phyloP scores from a whole-genome alignment of 2,329 filamentous ascomycete species.

The Phaeosphaeria sp. region DNA sequence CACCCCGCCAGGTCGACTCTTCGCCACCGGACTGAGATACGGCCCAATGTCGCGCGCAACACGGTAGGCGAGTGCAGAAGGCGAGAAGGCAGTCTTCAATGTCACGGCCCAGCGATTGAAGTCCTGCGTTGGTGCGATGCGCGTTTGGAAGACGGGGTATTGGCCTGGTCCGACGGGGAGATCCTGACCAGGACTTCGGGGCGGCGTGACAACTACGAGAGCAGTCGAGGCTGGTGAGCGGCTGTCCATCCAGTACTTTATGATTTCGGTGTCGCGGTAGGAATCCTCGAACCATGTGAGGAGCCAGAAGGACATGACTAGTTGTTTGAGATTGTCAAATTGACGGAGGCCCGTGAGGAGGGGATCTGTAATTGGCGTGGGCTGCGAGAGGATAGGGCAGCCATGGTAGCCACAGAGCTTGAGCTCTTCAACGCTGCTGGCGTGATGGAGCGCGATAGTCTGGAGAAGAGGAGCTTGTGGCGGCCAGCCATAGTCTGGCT shows the following conservation, averaged over 20 bases:
- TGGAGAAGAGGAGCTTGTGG: slow-evolving; percentile 49
- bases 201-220: slow-evolving; percentile 44
- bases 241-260: slow-evolving; percentile 53
- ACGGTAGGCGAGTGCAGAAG: slow-evolving; percentile 50
- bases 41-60: slow-evolving; percentile 51
- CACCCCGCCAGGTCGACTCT: slow-evolving; percentile 49
- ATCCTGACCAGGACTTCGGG: slow-evolving; percentile 27
- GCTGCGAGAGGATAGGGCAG: slow-evolving; percentile 48
- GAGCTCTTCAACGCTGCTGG: slow-evolving; percentile 51
- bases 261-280: slow-evolving; percentile 52
- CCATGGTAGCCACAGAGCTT: slow-evolving; percentile 58
- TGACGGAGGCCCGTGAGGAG: slow-evolving; percentile 50
- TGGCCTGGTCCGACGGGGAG: slow-evolving; percentile 35
- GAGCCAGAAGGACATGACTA: slow-evolving; percentile 54
- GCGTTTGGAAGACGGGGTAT: slow-evolving; percentile 29
- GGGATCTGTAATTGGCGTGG: slow-evolving; percentile 47
- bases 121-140: slow-evolving; percentile 23
- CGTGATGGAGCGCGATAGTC: slow-evolving; percentile 51
- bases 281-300: slow-evolving; percentile 49
- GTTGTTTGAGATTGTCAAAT: slow-evolving; percentile 51
- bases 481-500: slow-evolving; percentile 52
- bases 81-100: slow-evolving; percentile 49
- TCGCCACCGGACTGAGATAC: slow-evolving; percentile 50
- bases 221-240: slow-evolving; percentile 50
- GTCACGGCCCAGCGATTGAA: slow-evolving; percentile 52